Conservation (phyloP, 202 grass and related monocot species). For the Panicum virgatum region DNA sequence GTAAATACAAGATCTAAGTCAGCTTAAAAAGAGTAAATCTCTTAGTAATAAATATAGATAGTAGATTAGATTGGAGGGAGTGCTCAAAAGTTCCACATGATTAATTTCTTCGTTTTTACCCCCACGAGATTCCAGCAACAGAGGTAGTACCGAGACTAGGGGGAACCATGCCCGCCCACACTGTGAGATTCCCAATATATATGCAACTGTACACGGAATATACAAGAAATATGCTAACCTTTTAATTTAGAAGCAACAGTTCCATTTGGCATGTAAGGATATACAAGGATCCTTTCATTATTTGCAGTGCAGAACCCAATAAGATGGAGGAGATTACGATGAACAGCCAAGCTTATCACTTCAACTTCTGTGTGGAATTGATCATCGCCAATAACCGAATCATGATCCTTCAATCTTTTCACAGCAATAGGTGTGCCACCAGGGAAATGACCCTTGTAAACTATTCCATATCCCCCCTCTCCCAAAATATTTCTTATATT, state of each 20-base stretch:
- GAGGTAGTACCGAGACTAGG: too few species aligned
- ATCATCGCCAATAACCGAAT: constrained; percentile 48
- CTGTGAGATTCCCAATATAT: not conserved
- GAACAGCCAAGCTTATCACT: constrained; percentile 82
- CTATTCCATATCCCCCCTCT: constrained; percentile 84
- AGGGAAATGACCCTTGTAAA: constrained; percentile 66
- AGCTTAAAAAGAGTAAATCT: too few species aligned
- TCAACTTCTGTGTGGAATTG: constrained; percentile 93
- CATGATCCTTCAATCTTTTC: constrained; percentile 66
- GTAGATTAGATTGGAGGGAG: not conserved
- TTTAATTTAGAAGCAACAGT: constrained; percentile 84
- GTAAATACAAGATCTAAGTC: too few species aligned
- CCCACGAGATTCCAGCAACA: too few species aligned
- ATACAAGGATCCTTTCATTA: constrained; percentile 76
- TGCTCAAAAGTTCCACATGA: not conserved
- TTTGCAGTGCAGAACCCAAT: constrained; percentile 63
- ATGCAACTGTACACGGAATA: not conserved
- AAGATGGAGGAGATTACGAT: constrained; percentile 80
- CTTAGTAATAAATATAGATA: too few species aligned
- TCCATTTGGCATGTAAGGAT: constrained; percentile 90
- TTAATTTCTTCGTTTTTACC: not conserved
- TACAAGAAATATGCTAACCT: constrained; percentile 55
- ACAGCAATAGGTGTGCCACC: constrained; percentile 62
- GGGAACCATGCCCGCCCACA: too few species aligned
- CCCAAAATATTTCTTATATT: constrained; percentile 77